These are phyloP conservation scores for Gracilaria gracilis DNA, from an alignment of 23 red algal species.

Conservation along the genomic window DNA sequence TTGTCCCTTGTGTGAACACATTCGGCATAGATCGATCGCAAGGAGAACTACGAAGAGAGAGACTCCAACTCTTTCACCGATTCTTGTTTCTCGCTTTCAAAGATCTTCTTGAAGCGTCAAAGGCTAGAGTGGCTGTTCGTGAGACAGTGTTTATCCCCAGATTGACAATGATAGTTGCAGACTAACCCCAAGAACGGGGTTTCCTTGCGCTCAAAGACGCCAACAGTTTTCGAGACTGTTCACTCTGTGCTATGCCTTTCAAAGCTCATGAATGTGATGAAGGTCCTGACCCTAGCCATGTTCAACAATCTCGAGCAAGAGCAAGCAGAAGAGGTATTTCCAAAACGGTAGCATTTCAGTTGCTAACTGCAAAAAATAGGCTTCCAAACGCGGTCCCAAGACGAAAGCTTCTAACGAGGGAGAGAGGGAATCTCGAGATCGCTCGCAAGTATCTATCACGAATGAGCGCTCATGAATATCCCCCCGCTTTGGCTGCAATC, in stretches of 20 bases:
- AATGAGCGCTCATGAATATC: neutral
- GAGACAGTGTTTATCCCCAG: neutral
- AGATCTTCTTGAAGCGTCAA: neutral
- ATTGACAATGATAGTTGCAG: neutral
- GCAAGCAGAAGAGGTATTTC: too few relatives aligned
- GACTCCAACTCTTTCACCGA: neutral
- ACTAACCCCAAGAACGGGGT: neutral
- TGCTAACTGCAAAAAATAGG: neutral
- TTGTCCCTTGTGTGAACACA: neutral
- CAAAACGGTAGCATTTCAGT: neutral
- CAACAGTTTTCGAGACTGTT: neutral
- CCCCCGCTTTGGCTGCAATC: neutral
- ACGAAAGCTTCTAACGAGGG: neutral
- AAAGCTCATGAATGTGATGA: too few relatives aligned
- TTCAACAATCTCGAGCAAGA: too few relatives aligned
- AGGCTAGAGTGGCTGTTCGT: neutral
- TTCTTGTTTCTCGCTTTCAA: neutral
- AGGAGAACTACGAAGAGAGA: neutral
- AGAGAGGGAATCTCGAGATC: neutral
- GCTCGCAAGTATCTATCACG: neutral
- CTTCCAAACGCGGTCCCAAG: neutral
- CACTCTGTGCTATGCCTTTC: too few relatives aligned
- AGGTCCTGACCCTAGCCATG: too few relatives aligned
- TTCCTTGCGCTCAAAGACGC: neutral
- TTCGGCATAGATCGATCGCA: neutral